phyloP scores from a whole-genome alignment of 768 basidiomycete species.

The Wakefieldia striispora region DNA sequence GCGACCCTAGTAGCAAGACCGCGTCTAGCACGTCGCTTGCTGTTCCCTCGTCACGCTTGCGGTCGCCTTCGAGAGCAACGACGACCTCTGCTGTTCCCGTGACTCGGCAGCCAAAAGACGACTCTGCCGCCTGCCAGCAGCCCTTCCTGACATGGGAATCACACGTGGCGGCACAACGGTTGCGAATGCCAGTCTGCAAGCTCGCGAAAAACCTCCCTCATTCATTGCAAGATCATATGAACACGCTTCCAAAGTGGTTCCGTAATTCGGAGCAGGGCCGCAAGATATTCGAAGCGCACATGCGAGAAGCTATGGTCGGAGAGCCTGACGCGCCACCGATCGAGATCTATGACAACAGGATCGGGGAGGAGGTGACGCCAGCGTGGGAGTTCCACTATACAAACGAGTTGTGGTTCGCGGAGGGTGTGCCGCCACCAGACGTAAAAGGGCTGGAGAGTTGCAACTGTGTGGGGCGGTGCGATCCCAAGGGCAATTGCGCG shows the following conservation, averaged over 20 bases:
- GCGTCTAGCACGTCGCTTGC: conserved; percentile 15
- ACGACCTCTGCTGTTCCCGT: background rate
- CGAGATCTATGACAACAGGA: conserved; percentile 55
- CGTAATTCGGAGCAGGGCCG: conserved; percentile 45
- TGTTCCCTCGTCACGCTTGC: background rate
- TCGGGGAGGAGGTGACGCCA: conserved; percentile 70
- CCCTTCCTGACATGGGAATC: conserved; percentile 25
- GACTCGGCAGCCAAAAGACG: background rate
- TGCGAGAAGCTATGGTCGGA: conserved; percentile 59
- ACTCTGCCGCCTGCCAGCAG: conserved; percentile 4
- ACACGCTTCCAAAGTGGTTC: conserved; percentile 42
- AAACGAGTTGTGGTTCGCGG: conserved; percentile 74
- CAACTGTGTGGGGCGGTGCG: conserved; percentile 71
- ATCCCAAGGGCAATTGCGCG: conserved; percentile 67
- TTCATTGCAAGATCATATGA: conserved; percentile 63
- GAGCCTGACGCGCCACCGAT: conserved; percentile 73
- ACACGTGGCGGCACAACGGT: conserved; percentile 12
- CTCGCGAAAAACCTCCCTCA: conserved; percentile 57
- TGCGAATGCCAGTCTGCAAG: conserved; percentile 22
- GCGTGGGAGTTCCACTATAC: conserved; percentile 88
- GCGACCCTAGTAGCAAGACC: conserved; percentile 11
- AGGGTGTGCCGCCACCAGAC: conserved; percentile 67
- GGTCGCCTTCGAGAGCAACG: background rate
- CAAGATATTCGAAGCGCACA: conserved; percentile 60
- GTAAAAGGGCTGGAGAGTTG: conserved; percentile 60